Evolutionary conservation across 805 yeast species (phyloP).

Genomic region (Dipodascopsis uninucleata): DNA sequence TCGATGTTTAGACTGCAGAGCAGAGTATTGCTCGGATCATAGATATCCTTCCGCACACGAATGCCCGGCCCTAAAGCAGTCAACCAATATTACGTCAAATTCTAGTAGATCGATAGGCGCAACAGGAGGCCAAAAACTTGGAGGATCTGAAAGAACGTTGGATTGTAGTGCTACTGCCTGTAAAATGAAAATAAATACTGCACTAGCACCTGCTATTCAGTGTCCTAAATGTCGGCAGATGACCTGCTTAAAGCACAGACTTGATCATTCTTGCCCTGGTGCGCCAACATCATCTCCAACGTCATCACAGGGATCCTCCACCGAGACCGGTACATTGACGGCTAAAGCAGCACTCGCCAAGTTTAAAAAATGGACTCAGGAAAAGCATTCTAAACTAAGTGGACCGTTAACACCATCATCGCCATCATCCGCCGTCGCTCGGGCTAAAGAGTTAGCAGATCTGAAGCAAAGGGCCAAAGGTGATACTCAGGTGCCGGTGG

Average conservation of each 20-base stretch:
- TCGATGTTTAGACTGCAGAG: slow-evolving; percentile 48
- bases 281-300: slow-evolving; percentile 8
- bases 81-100: background rate
- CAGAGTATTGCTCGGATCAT: slow-evolving; percentile 51
- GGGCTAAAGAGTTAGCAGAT: slow-evolving; percentile 39
- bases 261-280: slow-evolving; percentile 24
- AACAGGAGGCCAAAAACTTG: slow-evolving; percentile 16
- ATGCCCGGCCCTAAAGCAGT: slow-evolving; percentile 24
- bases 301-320: background rate
- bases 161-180: slow-evolving; percentile 13
- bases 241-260: slow-evolving; percentile 33
- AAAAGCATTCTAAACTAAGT: slow-evolving; percentile 4
- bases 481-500: slow-evolving; percentile 42
- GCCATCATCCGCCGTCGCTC: slow-evolving; percentile 26
- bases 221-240: slow-evolving; percentile 53
- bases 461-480: slow-evolving; percentile 52
- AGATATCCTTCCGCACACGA: slow-evolving; percentile 40
- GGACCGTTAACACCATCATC: background rate
- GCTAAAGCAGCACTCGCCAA: slow-evolving; percentile 23
- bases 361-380: slow-evolving; percentile 23
- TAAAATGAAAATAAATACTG: slow-evolving; percentile 19
- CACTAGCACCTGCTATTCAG: slow-evolving; percentile 45
- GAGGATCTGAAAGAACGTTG: slow-evolving; percentile 35
- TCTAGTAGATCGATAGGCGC: background rate
- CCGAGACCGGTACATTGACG: slow-evolving; percentile 10